Evolutionary conservation across 78 protist genomes (phyloP), one percentile per base, ranked within the genome.

Genomic region (Anaeramoeba flamelloides): DNA sequence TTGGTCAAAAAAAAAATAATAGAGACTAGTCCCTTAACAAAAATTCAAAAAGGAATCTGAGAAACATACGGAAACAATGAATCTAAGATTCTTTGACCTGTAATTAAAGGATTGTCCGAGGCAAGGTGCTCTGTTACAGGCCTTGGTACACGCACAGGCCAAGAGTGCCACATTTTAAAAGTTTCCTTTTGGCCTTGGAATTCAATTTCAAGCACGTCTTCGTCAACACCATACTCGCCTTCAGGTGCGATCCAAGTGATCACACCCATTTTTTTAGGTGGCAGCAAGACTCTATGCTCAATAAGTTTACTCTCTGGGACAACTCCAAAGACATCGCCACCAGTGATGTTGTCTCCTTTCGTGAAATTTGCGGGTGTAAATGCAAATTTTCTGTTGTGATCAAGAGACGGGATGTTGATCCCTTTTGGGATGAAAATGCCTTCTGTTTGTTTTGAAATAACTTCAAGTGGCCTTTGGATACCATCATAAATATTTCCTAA

Each of bases 61-160:
- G 17, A 36, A 37, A 85, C 94, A 36, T 86, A 77, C 31, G 99
- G 99, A 98, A 98, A 98, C 65, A 98, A 90, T 1, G 98, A 91
- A 81, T 98, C 99, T 39, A 98, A 87, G 30, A 64, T 64, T 90
- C 88, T 79, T 83, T 82, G 87, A 40, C 89, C 89, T 22, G 93
- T 87, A 36, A 94, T 83, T 37, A 98, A 88, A 30, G 99, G 99
- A 41, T 78, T 8, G 87, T 91, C 85, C 53, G 93, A 95, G 30
- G 90, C 84, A 33, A 96, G 89, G 91, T 96, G 94, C 81, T 96
- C 95, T 34, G 84, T 81, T 39, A 79, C 88, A 79, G 98, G 97
- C 83, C 99, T 93, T 32, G 97, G 93, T 26, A 41, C 0, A 33
- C 99, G 97, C 75, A 98, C 99, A 76, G 99, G 99, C 99, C 99